These are phyloP conservation scores for Penicillium sp. DNA, from an alignment of 2,329 filamentous ascomycete genomes.

Conservation along the genomic window DNA sequence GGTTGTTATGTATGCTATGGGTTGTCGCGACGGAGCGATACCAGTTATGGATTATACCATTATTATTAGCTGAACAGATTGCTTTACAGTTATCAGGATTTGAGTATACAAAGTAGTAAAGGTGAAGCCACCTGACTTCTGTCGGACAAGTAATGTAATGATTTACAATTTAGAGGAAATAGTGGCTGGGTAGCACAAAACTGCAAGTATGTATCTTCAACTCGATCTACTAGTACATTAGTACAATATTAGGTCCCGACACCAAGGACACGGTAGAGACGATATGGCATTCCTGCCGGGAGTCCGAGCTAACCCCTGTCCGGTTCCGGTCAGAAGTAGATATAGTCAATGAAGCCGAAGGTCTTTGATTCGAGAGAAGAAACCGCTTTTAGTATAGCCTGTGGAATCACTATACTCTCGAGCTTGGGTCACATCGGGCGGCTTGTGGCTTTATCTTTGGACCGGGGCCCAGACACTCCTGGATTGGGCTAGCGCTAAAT, in stretches of 20 bases:
- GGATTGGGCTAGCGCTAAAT: neutral
- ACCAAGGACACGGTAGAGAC: neutral
- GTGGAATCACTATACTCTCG: neutral
- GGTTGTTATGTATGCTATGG: slow-evolving; percentile 5
- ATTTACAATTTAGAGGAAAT: neutral
- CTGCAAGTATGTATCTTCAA: neutral
- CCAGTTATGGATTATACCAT: slow-evolving; percentile 4
- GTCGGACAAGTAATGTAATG: neutral
- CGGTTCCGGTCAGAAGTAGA: neutral
- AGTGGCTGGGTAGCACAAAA: neutral
- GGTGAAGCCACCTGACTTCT: neutral
- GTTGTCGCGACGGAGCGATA: neutral
- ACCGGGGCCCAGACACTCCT: neutral
- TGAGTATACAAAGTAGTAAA: neutral
- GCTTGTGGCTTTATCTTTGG: neutral
- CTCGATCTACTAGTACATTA: neutral
- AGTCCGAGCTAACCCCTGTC: neutral
- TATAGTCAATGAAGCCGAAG: neutral
- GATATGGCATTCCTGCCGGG: neutral
- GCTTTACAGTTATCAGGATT: neutral
- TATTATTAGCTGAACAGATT: neutral
- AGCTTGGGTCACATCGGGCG: slow-evolving; percentile 1
- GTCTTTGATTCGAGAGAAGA: neutral
- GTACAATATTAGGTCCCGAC: neutral
- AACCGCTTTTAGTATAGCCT: neutral